Percentiles rank a stretch among this genome's conserved stretches.
phyloP scores from a whole-genome alignment of 768 basidiomycete genomes.

The Suillus plorans region DNA sequence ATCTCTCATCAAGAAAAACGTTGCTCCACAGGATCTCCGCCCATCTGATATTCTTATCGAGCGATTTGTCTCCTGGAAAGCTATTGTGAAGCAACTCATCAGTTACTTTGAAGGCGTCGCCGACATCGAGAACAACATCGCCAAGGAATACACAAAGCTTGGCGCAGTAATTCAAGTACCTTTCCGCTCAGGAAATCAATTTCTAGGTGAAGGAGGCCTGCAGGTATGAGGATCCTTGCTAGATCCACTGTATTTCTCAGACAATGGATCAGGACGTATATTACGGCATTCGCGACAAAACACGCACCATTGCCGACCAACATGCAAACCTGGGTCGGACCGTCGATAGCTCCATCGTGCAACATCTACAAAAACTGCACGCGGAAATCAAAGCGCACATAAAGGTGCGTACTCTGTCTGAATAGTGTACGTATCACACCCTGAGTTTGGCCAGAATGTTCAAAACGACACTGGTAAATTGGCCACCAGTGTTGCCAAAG shows the following conservation, averaged over 20 bases:
- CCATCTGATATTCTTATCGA: slow-evolving; percentile 97
- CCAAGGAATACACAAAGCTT: slow-evolving; percentile 89
- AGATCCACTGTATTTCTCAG: background rate
- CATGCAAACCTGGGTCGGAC: slow-evolving; percentile 96
- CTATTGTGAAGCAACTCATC: slow-evolving; percentile 93
- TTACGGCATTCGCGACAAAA: slow-evolving; percentile 91
- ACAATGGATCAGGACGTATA: slow-evolving; percentile 69
- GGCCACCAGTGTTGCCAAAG: slow-evolving; percentile 87
- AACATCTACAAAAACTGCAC: slow-evolving; percentile 94
- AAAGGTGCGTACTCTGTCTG: slow-evolving; percentile 51
- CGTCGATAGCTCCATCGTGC: slow-evolving; percentile 95
- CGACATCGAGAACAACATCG: slow-evolving; percentile 94
- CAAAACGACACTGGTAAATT: slow-evolving; percentile 96
- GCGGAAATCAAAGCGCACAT: slow-evolving; percentile 97
- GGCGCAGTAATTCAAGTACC: slow-evolving; percentile 97
- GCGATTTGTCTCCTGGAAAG: slow-evolving; percentile 92
- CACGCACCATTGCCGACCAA: slow-evolving; percentile 89
- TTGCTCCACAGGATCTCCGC: slow-evolving; percentile 83
- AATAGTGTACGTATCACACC: background rate
- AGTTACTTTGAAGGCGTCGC: slow-evolving; percentile 85
- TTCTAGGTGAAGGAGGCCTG: slow-evolving; percentile 95
- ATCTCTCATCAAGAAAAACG: slow-evolving; percentile 93
- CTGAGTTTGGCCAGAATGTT: slow-evolving; percentile 56
- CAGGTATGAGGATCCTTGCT: slow-evolving; percentile 48
- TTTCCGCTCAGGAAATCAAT: slow-evolving; percentile 93